These are phyloP conservation scores for Byssoonygena ceratinophila DNA, from an alignment of 2,329 filamentous ascomycete genomes.

Conservation along the genomic window DNA sequence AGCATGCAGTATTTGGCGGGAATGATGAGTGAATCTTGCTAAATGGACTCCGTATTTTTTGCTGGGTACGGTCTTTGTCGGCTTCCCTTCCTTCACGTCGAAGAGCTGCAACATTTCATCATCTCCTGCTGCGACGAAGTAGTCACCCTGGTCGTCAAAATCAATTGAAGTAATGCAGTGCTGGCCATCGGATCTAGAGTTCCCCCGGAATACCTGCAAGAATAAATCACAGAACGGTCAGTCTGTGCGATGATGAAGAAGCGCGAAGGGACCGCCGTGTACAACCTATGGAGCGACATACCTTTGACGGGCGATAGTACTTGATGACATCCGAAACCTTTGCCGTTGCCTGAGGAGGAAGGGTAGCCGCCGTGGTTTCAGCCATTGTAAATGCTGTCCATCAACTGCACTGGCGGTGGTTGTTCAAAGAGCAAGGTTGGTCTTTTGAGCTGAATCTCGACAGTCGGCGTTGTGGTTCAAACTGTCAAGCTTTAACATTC, in stretches of 20 bases:
- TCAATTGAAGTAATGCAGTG: slow-evolving; percentile 78
- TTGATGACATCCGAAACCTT: slow-evolving; percentile 69
- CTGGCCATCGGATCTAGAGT: slow-evolving; percentile 30
- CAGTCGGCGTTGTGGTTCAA: too few species aligned
- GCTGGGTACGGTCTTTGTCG: slow-evolving; percentile 78
- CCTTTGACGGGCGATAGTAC: slow-evolving; percentile 69
- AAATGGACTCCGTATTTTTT: slow-evolving; percentile 96
- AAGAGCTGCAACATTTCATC: slow-evolving; percentile 95
- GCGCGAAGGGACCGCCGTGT: not conserved
- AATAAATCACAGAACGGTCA: slow-evolving; percentile 7
- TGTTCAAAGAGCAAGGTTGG: not conserved
- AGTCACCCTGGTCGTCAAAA: slow-evolving; percentile 91
- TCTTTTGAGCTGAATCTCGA: not conserved
- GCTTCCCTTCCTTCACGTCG: slow-evolving; percentile 80
- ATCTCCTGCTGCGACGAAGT: slow-evolving; percentile 79
- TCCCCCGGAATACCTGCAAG: slow-evolving; percentile 25
- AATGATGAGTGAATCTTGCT: slow-evolving; percentile 86
- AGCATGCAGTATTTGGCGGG: slow-evolving; percentile 84
- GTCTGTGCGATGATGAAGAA: not conserved
- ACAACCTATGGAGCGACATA: slow-evolving; percentile 28
- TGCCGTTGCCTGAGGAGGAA: slow-evolving; percentile 20
- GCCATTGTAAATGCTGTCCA: slow-evolving; percentile 16
- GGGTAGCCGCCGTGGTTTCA: slow-evolving; percentile 20
- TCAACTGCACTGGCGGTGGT: not conserved
- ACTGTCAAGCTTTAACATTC: not conserved